phyloP scores from a whole-genome alignment of 2,329 filamentous ascomycete species.

The Cercospora brassicicola region DNA sequence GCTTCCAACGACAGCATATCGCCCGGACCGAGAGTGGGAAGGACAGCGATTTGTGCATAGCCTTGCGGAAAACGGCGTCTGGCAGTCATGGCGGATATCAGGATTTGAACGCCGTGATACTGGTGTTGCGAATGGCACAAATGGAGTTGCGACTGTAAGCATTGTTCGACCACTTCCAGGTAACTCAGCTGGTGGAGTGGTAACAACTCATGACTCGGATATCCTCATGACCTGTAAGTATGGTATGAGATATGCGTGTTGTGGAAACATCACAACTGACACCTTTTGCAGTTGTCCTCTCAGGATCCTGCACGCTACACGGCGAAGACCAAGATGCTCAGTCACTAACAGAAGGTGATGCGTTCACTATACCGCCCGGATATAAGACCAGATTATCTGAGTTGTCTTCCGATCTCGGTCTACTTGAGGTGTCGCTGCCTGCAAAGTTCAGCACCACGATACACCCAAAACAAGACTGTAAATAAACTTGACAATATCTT shows the following conservation, averaged over 20 bases:
- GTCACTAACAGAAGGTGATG: conserved; percentile 15
- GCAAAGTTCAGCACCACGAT: conserved; percentile 14
- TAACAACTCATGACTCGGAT: conserved; percentile 16
- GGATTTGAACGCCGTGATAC: conserved; percentile 20
- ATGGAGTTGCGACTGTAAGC: conserved; percentile 17
- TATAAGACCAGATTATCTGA: conserved; percentile 9
- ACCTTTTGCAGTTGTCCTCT: conserved; percentile 9
- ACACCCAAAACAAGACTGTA: neutral
- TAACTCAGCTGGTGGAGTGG: neutral
- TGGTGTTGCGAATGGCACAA: conserved; percentile 15
- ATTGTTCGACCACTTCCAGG: conserved; percentile 6
- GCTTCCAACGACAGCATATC: conserved; percentile 8
- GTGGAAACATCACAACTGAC: no score
- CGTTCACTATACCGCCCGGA: conserved; percentile 18
- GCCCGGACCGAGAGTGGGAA: conserved; percentile 19
- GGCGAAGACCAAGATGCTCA: conserved; percentile 12
- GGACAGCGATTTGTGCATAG: conserved; percentile 20
- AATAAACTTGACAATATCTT: conserved; percentile 15
- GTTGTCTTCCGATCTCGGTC: conserved; percentile 13
- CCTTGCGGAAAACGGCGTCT: conserved; percentile 12
- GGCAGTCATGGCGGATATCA: conserved; percentile 14
- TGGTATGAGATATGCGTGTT: neutral
- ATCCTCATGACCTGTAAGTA: conserved; percentile 22
- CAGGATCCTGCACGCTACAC: conserved; percentile 14
- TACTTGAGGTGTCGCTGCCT: conserved; percentile 22